Evolutionary conservation across 2,329 filamentous ascomycete species (phyloP).

Genomic region (Fusarium heterosporum): DNA sequence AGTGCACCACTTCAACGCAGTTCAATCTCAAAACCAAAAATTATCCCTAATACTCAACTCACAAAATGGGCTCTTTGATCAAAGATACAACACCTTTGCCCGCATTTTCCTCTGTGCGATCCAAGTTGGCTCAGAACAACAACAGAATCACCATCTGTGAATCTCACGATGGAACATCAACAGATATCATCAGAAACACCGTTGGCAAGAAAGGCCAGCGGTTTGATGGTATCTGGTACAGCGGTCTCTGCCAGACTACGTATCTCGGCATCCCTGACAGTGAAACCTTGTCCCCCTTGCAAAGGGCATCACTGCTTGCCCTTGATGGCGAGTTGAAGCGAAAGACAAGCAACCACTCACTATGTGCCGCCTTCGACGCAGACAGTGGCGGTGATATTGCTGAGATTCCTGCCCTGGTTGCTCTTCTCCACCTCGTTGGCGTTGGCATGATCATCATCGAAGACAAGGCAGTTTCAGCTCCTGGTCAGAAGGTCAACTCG

Average conservation of each 20-base stretch:
- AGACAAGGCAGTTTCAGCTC: conserved; percentile 23
- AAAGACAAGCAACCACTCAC: conserved; percentile 14
- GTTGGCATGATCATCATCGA: conserved; percentile 25
- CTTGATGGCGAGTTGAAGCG: conserved; percentile 18
- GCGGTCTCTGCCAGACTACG: conserved; percentile 28
- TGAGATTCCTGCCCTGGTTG: conserved; percentile 20
- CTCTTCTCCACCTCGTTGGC: conserved; percentile 15
- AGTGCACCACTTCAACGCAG: background rate
- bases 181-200: conserved; percentile 19
- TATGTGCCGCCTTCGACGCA: conserved; percentile 22
- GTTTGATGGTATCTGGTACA: conserved; percentile 28
- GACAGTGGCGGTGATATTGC: conserved; percentile 19
- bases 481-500: conserved; percentile 23
- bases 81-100: background rate
- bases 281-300: conserved; percentile 15
- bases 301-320: conserved; percentile 13
- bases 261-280: conserved; percentile 21
- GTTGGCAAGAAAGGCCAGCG: conserved; percentile 16
- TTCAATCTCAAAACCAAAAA: background rate
- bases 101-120: conserved; percentile 2
- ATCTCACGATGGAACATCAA: conserved; percentile 16
- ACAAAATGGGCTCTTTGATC: conserved; percentile 3
- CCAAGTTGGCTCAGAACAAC: background rate
- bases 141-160: conserved; percentile 13
- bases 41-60: too few relatives aligned